A percentile compares a stretch with the other conserved stretches of the same genome.
These are phyloP conservation scores for Corymbia calophylla DNA, from an alignment of 441 rosid species.

Conservation along the genomic window DNA sequence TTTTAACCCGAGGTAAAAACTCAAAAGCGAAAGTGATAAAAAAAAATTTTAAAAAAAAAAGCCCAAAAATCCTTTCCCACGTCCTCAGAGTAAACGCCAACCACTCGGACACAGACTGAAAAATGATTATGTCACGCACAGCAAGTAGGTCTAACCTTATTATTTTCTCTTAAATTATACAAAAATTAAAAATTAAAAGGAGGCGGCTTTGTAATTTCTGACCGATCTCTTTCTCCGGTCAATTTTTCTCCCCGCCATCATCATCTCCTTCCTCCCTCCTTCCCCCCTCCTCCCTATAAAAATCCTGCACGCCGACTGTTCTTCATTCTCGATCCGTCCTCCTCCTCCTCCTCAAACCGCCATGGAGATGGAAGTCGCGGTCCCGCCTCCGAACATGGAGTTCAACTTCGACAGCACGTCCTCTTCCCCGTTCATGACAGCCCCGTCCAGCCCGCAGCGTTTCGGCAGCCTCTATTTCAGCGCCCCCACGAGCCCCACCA, in stretches of 20 bases:
- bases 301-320: neutral
- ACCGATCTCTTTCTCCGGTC: neutral
- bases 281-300: constrained; percentile 1
- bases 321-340: neutral
- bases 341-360: neutral
- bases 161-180: neutral
- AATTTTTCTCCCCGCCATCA: neutral
- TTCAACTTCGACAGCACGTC: constrained; percentile 65
- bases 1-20: neutral
- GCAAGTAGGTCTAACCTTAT: constrained; percentile 16
- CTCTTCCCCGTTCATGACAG: constrained; percentile 87
- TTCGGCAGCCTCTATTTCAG: constrained; percentile 55
- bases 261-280: constrained; percentile 9
- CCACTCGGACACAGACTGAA: neutral
- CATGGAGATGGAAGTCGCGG: constrained; percentile 51
- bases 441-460: constrained; percentile 82
- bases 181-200: neutral
- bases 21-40: neutral
- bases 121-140: constrained; percentile 11
- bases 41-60: neutral
- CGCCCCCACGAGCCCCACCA: constrained; percentile 63
- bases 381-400: constrained; percentile 27
- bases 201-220: constrained; percentile 27
- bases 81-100: neutral
- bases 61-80: neutral